Conservation (phyloP, 345 rosid species). For the Ailanthus altissimus region DNA sequence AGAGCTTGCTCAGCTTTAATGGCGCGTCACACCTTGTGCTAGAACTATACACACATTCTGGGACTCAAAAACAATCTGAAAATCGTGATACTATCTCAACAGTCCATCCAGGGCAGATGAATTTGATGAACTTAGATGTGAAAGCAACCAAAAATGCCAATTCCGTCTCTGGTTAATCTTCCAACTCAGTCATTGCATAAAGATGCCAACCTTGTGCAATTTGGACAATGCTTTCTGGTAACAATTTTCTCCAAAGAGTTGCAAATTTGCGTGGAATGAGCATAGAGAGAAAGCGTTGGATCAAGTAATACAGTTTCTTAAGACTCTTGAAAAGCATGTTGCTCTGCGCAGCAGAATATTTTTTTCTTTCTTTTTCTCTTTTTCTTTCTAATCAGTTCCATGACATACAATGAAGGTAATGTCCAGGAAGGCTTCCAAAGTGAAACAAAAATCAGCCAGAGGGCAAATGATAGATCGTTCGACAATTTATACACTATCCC, state of each 20-base stretch:
- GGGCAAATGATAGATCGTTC: constrained; percentile 19
- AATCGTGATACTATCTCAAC: neutral
- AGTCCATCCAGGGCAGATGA: neutral
- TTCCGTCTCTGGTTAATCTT: neutral
- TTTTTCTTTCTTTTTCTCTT: neutral
- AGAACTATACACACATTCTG: too few relatives aligned
- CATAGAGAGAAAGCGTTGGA: neutral
- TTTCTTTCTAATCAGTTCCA: neutral
- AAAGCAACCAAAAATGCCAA: neutral
- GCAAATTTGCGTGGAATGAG: neutral
- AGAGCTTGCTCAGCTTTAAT: too few relatives aligned
- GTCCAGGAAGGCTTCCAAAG: constrained; percentile 4
- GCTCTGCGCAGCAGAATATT: neutral
- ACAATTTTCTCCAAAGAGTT: neutral
- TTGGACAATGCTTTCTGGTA: neutral
- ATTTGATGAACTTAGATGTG: neutral
- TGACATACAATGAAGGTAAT: constrained; percentile 11
- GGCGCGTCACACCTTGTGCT: too few relatives aligned
- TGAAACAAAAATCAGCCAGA: constrained; percentile 14
- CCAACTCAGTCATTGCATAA: neutral
- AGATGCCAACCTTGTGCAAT: neutral
- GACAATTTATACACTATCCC: constrained; percentile 18
- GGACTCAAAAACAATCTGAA: neutral
- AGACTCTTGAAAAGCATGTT: neutral
- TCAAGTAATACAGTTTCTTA: neutral